phyloP scores from a whole-genome alignment of 805 yeast species.

The Starmerella apis region DNA sequence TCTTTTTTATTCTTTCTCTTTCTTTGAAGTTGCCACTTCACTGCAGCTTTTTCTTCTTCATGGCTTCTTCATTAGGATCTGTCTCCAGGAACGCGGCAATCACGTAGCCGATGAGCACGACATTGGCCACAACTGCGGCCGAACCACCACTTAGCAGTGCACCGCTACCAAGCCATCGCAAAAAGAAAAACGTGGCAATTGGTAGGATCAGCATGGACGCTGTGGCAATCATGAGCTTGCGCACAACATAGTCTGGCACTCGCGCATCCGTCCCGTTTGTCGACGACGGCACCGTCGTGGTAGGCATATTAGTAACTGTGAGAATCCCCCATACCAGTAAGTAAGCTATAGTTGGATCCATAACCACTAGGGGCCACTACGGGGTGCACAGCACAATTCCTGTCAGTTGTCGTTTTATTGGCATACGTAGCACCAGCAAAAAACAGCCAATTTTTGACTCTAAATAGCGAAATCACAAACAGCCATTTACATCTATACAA shows the following conservation, averaged over 20 bases:
- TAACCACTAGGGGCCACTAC: neutral
- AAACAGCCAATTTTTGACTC: no score
- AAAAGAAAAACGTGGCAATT: conserved; percentile 41
- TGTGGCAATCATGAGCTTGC: conserved; percentile 55
- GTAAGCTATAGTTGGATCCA: neutral
- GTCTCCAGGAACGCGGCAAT: conserved; percentile 64
- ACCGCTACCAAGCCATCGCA: conserved; percentile 30
- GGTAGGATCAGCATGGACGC: conserved; percentile 62
- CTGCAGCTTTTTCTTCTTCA: conserved; percentile 16
- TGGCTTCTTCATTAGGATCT: neutral
- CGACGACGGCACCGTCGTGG: conserved; percentile 4
- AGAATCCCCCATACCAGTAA: neutral
- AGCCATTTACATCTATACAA: no score
- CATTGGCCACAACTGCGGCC: conserved; percentile 63
- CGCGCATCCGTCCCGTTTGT: neutral
- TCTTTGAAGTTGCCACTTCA: neutral
- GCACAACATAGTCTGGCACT: conserved; percentile 28
- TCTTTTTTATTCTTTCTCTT: no score
- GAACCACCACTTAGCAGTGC: conserved; percentile 55
- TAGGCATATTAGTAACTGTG: neutral
- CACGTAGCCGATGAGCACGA: conserved; percentile 57
- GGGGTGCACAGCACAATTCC: neutral
- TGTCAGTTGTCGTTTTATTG: no score
- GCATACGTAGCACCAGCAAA: no score
- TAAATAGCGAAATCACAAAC: no score